These are phyloP conservation scores for Sclerotinia trifoliorum DNA, from an alignment of 2,329 filamentous ascomycete genomes.

Conservation along the genomic window DNA sequence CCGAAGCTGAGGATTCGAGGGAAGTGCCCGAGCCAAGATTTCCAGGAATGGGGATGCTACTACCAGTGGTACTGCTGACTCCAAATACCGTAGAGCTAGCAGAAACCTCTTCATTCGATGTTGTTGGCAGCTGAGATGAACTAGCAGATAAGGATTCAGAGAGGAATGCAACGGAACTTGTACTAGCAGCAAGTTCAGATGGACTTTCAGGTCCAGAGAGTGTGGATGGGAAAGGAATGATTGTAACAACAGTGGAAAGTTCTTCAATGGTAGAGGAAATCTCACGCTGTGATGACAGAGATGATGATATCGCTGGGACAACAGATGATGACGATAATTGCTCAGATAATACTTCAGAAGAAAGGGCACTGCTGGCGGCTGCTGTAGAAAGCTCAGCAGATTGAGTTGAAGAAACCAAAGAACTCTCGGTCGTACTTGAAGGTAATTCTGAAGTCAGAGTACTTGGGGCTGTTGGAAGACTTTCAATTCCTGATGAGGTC, in stretches of 20 bases:
- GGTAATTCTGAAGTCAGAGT: not conserved
- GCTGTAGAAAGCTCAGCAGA: not conserved
- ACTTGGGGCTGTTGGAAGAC: constrained; percentile 1
- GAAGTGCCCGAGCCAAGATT: not conserved
- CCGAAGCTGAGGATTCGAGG: not conserved
- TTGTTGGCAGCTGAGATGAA: not conserved
- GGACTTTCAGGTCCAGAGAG: not conserved
- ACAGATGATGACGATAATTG: not conserved
- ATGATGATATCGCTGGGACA: not conserved
- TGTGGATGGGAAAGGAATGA: not conserved
- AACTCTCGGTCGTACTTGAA: not conserved
- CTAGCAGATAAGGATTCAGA: not conserved
- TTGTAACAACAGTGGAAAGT: not conserved
- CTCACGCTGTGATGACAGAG: not conserved
- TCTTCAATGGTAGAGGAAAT: not conserved
- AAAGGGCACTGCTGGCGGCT: not conserved
- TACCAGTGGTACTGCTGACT: not conserved
- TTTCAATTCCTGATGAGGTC: not conserved
- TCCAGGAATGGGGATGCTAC: not conserved
- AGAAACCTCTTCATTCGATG: not conserved
- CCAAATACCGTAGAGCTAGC: not conserved
- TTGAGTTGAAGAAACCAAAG: not conserved
- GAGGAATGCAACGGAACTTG: not conserved
- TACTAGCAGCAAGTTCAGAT: not conserved
- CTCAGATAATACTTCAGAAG: not conserved